Percentiles rank a stretch among this genome's conserved stretches.
These are phyloP conservation scores for Rhizopogon vulgaris DNA, from an alignment of 768 basidiomycete genomes.

Conservation along the genomic window DNA sequence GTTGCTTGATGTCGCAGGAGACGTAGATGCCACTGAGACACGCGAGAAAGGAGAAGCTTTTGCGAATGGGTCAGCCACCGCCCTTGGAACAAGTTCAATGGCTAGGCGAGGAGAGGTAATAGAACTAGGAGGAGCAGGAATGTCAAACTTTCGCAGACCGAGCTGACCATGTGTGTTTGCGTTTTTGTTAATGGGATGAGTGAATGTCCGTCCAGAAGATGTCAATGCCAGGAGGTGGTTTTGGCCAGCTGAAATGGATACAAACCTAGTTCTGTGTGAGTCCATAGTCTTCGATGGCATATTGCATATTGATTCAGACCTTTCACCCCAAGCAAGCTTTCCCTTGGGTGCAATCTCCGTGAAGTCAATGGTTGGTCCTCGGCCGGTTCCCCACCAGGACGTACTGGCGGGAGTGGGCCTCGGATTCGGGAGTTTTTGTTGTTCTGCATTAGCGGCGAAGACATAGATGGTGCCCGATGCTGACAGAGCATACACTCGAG, in stretches of 20 bases:
- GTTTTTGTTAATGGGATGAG: slow-evolving; percentile 64
- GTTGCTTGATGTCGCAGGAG: slow-evolving; percentile 21
- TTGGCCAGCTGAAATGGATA: slow-evolving; percentile 65
- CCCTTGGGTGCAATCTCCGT: slow-evolving; percentile 55
- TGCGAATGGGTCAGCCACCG: slow-evolving; percentile 43
- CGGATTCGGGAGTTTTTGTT: slow-evolving; percentile 39
- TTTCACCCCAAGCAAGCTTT: slow-evolving; percentile 58
- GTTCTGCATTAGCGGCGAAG: slow-evolving; percentile 44
- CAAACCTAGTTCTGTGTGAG: slow-evolving; percentile 43
- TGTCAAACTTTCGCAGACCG: slow-evolving; percentile 62
- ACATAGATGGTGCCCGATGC: slow-evolving; percentile 71
- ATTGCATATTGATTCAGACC: slow-evolving; percentile 31
- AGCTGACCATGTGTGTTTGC: slow-evolving; percentile 85
- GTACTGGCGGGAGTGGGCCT: slow-evolving; percentile 37
- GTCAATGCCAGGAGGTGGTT: slow-evolving; percentile 71
- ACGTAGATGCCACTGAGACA: slow-evolving; percentile 5
- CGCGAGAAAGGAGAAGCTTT: slow-evolving; percentile 40
- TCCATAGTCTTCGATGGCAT: background rate
- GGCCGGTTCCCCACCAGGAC: slow-evolving; percentile 51
- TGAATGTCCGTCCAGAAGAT: slow-evolving; percentile 68
- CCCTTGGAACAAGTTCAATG: slow-evolving; percentile 54
- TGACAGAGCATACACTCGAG: slow-evolving; percentile 72
- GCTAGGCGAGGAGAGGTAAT: slow-evolving; percentile 25
- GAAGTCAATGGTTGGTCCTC: slow-evolving; percentile 42
- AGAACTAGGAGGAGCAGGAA: slow-evolving; percentile 27